These are phyloP conservation scores for Roridomyces roridus DNA, from an alignment of 768 basidiomycete species.

Conservation along the genomic window DNA sequence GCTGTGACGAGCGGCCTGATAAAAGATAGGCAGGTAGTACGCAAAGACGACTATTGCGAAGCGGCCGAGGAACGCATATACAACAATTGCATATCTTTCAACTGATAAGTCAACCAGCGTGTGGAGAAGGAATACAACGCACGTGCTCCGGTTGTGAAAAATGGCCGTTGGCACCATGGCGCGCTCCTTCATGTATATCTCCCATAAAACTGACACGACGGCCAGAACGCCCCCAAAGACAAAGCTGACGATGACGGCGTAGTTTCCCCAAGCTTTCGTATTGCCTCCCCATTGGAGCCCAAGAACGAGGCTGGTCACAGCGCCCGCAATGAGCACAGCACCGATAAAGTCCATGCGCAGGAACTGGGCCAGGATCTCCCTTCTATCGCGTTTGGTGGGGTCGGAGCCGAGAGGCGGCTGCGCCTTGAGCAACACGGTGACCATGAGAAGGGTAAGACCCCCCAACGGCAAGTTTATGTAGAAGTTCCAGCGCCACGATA, in stretches of 20 bases:
- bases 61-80: neutral
- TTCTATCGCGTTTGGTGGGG: too few species aligned
- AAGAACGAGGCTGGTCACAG: too few species aligned
- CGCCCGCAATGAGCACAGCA: too few species aligned
- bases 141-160: neutral
- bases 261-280: neutral
- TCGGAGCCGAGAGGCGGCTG: too few species aligned
- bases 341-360: too few species aligned
- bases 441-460: too few species aligned
- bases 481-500: too few species aligned
- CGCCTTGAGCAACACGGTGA: too few species aligned
- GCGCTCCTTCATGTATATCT: neutral
- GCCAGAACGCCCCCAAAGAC: neutral
- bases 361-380: too few species aligned
- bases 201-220: neutral
- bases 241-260: neutral
- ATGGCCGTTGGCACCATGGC: neutral
- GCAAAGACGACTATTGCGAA: neutral
- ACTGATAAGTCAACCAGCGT: neutral
- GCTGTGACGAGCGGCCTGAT: too few species aligned
- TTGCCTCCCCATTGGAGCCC: conserved; percentile 23
- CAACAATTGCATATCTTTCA: neutral
- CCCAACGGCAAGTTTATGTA: too few species aligned
- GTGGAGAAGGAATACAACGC: neutral
- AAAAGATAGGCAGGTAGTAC: neutral